Evolutionary conservation across 768 basidiomycete species (phyloP).

Genomic region (Trametes elegans): DNA sequence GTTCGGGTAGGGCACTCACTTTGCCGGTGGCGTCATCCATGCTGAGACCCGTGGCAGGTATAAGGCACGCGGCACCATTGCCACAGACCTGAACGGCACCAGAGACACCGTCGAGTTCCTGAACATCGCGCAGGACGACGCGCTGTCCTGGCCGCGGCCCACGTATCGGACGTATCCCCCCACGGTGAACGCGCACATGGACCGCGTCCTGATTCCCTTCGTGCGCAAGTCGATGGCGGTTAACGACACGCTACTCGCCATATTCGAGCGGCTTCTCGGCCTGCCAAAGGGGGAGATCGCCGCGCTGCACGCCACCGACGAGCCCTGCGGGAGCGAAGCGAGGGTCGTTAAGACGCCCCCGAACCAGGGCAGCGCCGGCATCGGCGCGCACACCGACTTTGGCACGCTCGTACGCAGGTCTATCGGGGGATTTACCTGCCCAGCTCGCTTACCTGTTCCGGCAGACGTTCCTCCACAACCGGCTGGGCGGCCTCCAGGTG

Average conservation of each 20-base stretch:
- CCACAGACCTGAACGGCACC: conserved; percentile 57
- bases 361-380: conserved; percentile 29
- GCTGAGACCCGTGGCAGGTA: conserved; percentile 36
- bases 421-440: conserved; percentile 3
- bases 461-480: conserved; percentile 41
- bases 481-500: conserved; percentile 46
- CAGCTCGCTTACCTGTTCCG: background rate
- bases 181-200: conserved; percentile 50
- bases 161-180: conserved; percentile 57
- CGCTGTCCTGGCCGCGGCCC: conserved; percentile 52
- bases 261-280: conserved; percentile 58
- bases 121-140: conserved; percentile 70
- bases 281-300: conserved; percentile 49
- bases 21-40: background rate
- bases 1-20: conserved; percentile 34
- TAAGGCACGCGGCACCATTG: conserved; percentile 62
- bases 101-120: conserved; percentile 61
- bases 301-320: conserved; percentile 41
- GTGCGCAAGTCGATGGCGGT: conserved; percentile 55
- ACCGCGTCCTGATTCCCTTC: conserved; percentile 50
- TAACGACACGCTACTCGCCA: conserved; percentile 48
- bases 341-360: conserved; percentile 51
- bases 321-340: conserved; percentile 56
- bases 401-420: conserved; percentile 63
- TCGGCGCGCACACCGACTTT: conserved; percentile 74